Evolutionary conservation across 2,329 filamentous ascomycete genomes (phyloP).

Genomic region (Diaporthe sp.): DNA sequence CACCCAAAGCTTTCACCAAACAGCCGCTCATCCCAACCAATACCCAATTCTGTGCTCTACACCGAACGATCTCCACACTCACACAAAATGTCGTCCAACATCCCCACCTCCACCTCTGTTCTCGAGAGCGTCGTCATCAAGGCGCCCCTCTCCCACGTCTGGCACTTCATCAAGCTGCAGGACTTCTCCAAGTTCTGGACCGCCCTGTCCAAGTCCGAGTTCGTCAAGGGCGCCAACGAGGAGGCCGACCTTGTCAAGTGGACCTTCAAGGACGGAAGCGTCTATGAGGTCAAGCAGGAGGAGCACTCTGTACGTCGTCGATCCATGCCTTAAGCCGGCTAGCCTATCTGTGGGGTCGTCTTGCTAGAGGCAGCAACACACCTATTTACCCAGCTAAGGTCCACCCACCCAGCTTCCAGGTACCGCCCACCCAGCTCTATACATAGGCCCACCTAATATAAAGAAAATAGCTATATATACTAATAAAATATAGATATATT

Average conservation of each 20-base stretch:
- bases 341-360: background rate
- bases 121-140: slow-evolving; percentile 77
- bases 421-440: too few relatives aligned
- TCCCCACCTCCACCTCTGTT: slow-evolving; percentile 77
- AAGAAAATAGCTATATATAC: too few relatives aligned
- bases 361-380: background rate
- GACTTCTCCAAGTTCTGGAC: slow-evolving; percentile 78
- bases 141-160: slow-evolving; percentile 75
- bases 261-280: slow-evolving; percentile 79
- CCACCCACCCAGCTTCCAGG: too few relatives aligned
- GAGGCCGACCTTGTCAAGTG: slow-evolving; percentile 79
- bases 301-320: slow-evolving; percentile 73
- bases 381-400: too few relatives aligned
- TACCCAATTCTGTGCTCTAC: background rate
- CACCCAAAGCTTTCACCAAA: background rate
- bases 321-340: background rate
- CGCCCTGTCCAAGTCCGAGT: slow-evolving; percentile 72
- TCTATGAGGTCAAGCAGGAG: slow-evolving; percentile 81
- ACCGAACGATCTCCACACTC: background rate
- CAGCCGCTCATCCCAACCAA: background rate
- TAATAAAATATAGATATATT: too few relatives aligned
- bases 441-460: too few relatives aligned
- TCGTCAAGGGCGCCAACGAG: slow-evolving; percentile 72
- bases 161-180: slow-evolving; percentile 81
- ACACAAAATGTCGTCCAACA: slow-evolving; percentile 50